Percentiles rank a stretch among this genome's conserved stretches.
Evolutionary conservation across 1,284 basidiomycete species (phyloP).

Genomic region (Marasmius fiardii): DNA sequence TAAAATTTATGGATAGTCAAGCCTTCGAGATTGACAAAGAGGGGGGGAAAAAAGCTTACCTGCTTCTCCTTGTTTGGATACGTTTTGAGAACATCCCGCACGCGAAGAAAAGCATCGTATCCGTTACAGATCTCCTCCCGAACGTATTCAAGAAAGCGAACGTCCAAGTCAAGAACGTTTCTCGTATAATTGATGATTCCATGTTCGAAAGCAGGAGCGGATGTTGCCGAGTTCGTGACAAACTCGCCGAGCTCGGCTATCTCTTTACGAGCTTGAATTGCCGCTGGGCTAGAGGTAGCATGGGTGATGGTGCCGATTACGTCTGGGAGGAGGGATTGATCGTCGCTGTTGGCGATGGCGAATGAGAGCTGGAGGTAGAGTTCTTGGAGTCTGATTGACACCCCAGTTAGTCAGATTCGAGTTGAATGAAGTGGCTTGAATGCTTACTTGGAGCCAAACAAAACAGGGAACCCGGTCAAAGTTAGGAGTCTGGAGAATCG

Average conservation of each 20-base stretch:
- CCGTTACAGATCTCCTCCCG: constrained; percentile 10
- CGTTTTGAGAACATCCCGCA: constrained; percentile 8
- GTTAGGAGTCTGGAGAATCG: constrained; percentile 5
- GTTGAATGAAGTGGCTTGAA: no score
- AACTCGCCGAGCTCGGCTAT: constrained; percentile 13
- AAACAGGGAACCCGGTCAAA: constrained; percentile 8
- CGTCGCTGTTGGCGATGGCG: constrained; percentile 10
- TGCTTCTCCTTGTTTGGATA: constrained; percentile 13
- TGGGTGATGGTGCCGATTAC: constrained; percentile 11
- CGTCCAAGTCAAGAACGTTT: constrained; percentile 10
- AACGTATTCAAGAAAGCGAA: constrained; percentile 10
- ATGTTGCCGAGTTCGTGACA: constrained; percentile 6
- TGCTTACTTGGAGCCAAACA: constrained; percentile 12
- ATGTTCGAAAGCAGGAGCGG: constrained; percentile 9
- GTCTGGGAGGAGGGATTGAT: constrained; percentile 11
- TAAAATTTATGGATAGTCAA: no score
- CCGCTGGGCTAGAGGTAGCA: constrained; percentile 10
- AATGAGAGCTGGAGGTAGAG: constrained; percentile 12
- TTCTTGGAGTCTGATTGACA: constrained; percentile 9
- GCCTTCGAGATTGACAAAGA: no score
- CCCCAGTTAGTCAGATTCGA: no score
- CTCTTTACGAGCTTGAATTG: constrained; percentile 10
- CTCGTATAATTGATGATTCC: constrained; percentile 9
- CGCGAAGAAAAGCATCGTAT: constrained; percentile 9
- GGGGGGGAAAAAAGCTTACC: constrained; percentile 1